Evolutionary conservation across 2,329 filamentous ascomycete species (phyloP).

Genomic region (Fusarium sambucinum): DNA sequence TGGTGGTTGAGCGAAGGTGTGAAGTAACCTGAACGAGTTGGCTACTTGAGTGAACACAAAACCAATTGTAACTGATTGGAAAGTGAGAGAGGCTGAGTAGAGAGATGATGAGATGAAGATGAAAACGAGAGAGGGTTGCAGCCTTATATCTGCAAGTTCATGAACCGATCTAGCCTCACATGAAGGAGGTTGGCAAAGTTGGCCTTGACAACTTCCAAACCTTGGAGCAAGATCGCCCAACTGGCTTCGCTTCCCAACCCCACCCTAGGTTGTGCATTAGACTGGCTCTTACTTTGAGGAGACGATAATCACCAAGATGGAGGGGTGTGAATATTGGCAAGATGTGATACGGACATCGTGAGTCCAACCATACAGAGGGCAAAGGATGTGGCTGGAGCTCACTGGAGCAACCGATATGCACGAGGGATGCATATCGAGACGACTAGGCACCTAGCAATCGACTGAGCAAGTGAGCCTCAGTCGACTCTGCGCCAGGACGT

Average conservation of each 20-base stretch:
- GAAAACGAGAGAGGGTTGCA: slow-evolving; percentile 24
- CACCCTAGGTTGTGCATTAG: slow-evolving; percentile 45
- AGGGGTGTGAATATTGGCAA: slow-evolving; percentile 43
- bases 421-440: slow-evolving; percentile 31
- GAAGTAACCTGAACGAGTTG: slow-evolving; percentile 51
- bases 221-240: slow-evolving; percentile 28
- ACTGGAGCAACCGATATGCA: slow-evolving; percentile 45
- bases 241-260: slow-evolving; percentile 38
- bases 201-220: slow-evolving; percentile 40
- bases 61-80: slow-evolving; percentile 23
- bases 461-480: slow-evolving; percentile 20
- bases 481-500: slow-evolving; percentile 16
- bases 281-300: slow-evolving; percentile 30
- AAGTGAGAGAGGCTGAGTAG: slow-evolving; percentile 30
- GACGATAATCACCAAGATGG: slow-evolving; percentile 39
- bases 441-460: slow-evolving; percentile 20
- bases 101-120: slow-evolving; percentile 29
- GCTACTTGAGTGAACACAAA: slow-evolving; percentile 41
- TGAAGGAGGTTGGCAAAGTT: slow-evolving; percentile 26
- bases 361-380: slow-evolving; percentile 37
- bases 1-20: slow-evolving; percentile 44
- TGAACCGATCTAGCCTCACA: slow-evolving; percentile 7
- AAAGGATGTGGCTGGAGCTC: slow-evolving; percentile 48
- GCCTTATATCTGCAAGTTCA: slow-evolving; percentile 44
- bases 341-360: slow-evolving; percentile 44